Percentiles rank a stretch among this genome's conserved stretches.
Conservation (phyloP, 306 rosid species). For the Cicer cuneatum region DNA sequence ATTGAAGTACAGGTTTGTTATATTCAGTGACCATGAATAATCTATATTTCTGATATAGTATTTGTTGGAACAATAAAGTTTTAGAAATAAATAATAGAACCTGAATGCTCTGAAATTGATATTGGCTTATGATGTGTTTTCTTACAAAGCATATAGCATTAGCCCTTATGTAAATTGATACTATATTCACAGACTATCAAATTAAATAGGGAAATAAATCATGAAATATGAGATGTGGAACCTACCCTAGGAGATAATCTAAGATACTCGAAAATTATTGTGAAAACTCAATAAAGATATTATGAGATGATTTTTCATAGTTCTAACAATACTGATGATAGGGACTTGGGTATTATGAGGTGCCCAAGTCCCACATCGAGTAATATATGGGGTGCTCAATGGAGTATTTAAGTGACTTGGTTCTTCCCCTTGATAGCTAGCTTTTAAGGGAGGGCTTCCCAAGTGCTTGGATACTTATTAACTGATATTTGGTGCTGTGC, state of each 20-base stretch:
- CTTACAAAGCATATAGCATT: background rate
- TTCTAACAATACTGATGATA: constrained; percentile 23
- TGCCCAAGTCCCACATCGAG: background rate
- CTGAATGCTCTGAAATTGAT: constrained; percentile 29
- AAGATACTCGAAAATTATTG: background rate
- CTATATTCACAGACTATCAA: background rate
- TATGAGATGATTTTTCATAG: constrained; percentile 19
- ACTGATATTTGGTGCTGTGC: constrained; percentile 38
- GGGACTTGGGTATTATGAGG: background rate
- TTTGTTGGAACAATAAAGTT: constrained; percentile 20
- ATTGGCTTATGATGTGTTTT: constrained; percentile 4
- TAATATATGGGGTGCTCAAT: background rate
- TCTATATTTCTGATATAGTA: constrained; percentile 31
- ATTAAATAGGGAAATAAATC: constrained; percentile 22
- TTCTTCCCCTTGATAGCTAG: background rate
- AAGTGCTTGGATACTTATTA: constrained; percentile 1
- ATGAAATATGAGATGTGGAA: constrained; percentile 27
- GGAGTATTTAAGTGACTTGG: background rate
- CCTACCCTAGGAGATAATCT: constrained; percentile 7
- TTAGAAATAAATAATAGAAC: constrained; percentile 17
- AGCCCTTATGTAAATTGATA: background rate
- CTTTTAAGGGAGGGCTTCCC: background rate
- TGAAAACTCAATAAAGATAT: background rate
- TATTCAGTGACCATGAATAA: constrained; percentile 31
- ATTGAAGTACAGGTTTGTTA: constrained; percentile 12